A percentile compares a stretch with the other conserved stretches of the same genome.
These are phyloP conservation scores for Pythium vanterpoolii DNA, from an alignment of 352 stramenopile genomes.

Conservation along the genomic window DNA sequence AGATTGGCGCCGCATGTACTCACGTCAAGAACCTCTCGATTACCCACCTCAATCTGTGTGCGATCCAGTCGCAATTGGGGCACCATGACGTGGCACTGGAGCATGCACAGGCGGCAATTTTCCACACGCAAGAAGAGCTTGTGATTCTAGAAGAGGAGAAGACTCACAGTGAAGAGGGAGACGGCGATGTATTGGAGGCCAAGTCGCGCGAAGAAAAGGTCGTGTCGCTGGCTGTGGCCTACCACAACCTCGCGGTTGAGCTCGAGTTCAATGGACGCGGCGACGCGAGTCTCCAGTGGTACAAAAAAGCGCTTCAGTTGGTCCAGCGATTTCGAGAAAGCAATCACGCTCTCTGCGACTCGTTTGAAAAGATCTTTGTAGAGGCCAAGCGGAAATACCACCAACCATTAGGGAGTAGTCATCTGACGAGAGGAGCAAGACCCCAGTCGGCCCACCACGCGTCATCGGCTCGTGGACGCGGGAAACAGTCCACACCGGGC, in stretches of 20 bases:
- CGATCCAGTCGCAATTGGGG: constrained; percentile 71
- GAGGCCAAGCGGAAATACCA: constrained; percentile 66
- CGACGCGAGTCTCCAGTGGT: constrained; percentile 79
- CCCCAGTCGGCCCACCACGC: constrained; percentile 38
- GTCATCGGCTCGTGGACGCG: constrained; percentile 10
- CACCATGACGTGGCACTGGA: constrained; percentile 68
- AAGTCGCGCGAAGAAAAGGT: constrained; percentile 72
- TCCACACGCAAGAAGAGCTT: constrained; percentile 79
- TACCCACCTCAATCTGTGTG: constrained; percentile 80
- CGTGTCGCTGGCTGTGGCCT: constrained; percentile 70
- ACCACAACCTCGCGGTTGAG: constrained; percentile 79
- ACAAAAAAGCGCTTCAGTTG: constrained; percentile 77
- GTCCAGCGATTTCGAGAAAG: constrained; percentile 56
- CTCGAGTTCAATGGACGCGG: constrained; percentile 70
- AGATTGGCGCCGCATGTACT: constrained; percentile 45
- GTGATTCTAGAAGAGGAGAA: constrained; percentile 43
- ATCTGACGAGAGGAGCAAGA: constrained; percentile 9
- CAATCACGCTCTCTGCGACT: constrained; percentile 59
- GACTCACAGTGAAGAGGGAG: not conserved
- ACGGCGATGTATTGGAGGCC: constrained; percentile 37
- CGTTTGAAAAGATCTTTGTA: constrained; percentile 72
- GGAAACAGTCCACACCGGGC: not conserved
- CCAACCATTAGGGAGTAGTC: no score
- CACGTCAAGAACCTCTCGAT: constrained; percentile 78
- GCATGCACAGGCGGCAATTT: constrained; percentile 76